Evolutionary conservation across 768 basidiomycete species (phyloP).

Genomic region (Panellus pusillus): DNA sequence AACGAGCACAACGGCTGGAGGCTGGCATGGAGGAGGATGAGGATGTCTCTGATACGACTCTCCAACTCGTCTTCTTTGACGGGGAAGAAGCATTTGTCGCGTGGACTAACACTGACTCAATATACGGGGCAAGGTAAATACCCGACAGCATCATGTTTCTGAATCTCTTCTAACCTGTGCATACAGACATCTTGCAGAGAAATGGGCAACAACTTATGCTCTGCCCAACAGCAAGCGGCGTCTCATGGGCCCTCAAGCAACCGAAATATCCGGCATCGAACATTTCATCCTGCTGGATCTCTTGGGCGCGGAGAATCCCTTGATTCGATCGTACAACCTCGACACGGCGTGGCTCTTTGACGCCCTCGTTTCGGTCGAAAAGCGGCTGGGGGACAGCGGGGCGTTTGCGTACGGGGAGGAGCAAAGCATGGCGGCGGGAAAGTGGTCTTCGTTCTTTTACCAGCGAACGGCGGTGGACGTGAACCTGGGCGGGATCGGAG

Average conservation of each 20-base stretch:
- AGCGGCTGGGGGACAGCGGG: constrained; percentile 63
- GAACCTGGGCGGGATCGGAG: constrained; percentile 68
- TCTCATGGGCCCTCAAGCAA: constrained; percentile 52
- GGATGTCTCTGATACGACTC: constrained; percentile 76
- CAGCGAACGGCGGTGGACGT: constrained; percentile 40
- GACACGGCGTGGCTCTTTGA: constrained; percentile 96
- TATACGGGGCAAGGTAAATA: constrained; percentile 88
- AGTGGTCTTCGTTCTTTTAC: constrained; percentile 68
- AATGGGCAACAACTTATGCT: constrained; percentile 75
- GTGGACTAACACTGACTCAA: constrained; percentile 89
- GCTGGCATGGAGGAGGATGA: constrained; percentile 67
- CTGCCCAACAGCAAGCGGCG: constrained; percentile 59
- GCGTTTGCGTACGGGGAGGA: constrained; percentile 54
- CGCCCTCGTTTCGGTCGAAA: constrained; percentile 69
- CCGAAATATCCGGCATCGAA: constrained; percentile 77
- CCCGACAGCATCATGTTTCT: background rate
- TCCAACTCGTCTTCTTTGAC: constrained; percentile 95
- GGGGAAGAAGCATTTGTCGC: constrained; percentile 94
- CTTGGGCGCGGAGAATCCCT: constrained; percentile 74
- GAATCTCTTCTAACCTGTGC: background rate
- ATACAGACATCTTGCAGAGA: constrained; percentile 80
- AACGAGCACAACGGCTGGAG: constrained; percentile 54
- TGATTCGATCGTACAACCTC: constrained; percentile 76
- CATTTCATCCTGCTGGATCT: constrained; percentile 93
- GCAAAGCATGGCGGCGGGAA: constrained; percentile 43